Evolutionary conservation across 2,329 filamentous ascomycete species (phyloP).

Genomic region (Leptographium wingfieldii): DNA sequence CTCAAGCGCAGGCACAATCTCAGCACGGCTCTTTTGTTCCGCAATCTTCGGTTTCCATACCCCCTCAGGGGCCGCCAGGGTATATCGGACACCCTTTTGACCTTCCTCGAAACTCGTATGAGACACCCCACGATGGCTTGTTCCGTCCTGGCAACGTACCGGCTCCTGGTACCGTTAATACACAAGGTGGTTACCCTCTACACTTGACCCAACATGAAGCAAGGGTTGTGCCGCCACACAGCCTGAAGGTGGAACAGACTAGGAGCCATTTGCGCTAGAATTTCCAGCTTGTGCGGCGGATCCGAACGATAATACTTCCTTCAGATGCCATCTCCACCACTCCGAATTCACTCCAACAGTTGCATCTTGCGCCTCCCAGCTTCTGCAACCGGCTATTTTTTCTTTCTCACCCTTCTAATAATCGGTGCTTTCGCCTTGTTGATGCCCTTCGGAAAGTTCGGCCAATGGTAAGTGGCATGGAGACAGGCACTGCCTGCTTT

Average conservation of each 20-base stretch:
- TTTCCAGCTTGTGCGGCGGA: not conserved
- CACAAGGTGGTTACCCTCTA: slow-evolving; percentile 12
- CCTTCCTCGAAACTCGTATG: slow-evolving; percentile 16
- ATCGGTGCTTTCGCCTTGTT: not conserved
- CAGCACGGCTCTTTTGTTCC: slow-evolving; percentile 15
- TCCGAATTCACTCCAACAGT: not conserved
- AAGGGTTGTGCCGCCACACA: slow-evolving; percentile 6
- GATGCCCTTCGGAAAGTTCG: not conserved
- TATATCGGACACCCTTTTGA: slow-evolving; percentile 19
- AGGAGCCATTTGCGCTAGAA: not conserved
- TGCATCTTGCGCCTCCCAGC: not conserved
- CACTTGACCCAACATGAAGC: slow-evolving; percentile 12
- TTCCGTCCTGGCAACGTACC: slow-evolving; percentile 15
- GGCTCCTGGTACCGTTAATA: slow-evolving; percentile 8
- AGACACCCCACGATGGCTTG: slow-evolving; percentile 15
- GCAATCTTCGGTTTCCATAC: slow-evolving; percentile 16
- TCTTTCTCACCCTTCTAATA: not conserved
- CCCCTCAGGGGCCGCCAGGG: slow-evolving; percentile 14
- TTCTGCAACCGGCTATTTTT: not conserved
- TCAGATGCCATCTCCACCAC: not conserved
- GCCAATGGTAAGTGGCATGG: not conserved
- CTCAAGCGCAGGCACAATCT: slow-evolving; percentile 4
- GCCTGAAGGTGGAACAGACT: slow-evolving; percentile 11
- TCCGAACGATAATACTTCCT: not conserved
- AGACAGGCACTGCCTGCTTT: not conserved